A percentile compares a stretch with the other conserved stretches of the same genome.
Conservation (phyloP, 1,284 basidiomycete species). For the Marasmius tenuissimus region DNA sequence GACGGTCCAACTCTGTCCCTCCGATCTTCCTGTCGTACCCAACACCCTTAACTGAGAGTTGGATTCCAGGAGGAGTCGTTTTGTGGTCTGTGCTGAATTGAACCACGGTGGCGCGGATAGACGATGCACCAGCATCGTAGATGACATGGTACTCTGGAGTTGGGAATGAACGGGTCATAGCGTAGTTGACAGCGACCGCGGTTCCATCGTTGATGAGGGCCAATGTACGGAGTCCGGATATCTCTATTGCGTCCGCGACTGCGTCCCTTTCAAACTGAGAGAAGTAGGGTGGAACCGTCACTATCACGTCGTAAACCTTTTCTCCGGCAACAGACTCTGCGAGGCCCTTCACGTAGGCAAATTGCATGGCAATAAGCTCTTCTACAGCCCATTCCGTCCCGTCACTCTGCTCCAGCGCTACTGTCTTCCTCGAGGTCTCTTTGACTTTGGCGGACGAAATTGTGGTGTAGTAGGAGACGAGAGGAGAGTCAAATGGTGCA, state of each 20-base stretch:
- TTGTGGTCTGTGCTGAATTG: constrained; percentile 73
- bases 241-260: constrained; percentile 87
- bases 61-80: constrained; percentile 56
- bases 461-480: constrained; percentile 62
- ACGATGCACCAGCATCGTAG: constrained; percentile 91
- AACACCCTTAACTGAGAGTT: constrained; percentile 75
- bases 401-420: constrained; percentile 54
- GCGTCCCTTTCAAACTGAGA: constrained; percentile 87
- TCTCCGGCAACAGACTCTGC: constrained; percentile 82
- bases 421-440: constrained; percentile 62
- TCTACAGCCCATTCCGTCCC: constrained; percentile 81
- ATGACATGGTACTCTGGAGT: constrained; percentile 86
- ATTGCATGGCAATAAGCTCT: constrained; percentile 93
- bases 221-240: constrained; percentile 84
- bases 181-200: constrained; percentile 92
- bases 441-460: constrained; percentile 63
- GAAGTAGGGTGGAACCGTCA: constrained; percentile 88
- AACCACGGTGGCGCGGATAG: constrained; percentile 86
- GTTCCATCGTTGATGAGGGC: constrained; percentile 92
- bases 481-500: constrained; percentile 62
- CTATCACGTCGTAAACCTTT: constrained; percentile 76
- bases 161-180: constrained; percentile 90
- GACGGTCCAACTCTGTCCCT: constrained; percentile 83
- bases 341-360: constrained; percentile 86
- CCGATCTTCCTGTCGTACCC: constrained; percentile 82